phyloP scores from a whole-genome alignment of 2,329 filamentous ascomycete species.

The Colletotrichum orbiculare region DNA sequence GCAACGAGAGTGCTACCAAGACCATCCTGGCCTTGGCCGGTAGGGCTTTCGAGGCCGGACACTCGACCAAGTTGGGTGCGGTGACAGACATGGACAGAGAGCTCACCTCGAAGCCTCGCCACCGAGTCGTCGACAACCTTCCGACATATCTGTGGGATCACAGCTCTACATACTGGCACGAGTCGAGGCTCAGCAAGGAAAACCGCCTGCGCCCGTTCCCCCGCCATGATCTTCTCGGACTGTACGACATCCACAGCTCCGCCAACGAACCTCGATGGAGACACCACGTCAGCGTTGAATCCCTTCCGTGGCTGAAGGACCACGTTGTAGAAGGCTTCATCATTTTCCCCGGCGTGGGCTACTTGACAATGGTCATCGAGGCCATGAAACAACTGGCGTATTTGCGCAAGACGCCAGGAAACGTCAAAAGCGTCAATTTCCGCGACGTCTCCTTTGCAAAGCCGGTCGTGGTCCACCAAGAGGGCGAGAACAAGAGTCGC shows the following conservation, averaged over 20 bases:
- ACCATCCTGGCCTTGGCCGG: constrained; percentile 56
- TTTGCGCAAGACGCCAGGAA: constrained; percentile 26
- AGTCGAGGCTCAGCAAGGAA: constrained; percentile 14
- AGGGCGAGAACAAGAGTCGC: constrained; percentile 7
- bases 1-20: constrained; percentile 60
- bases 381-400: constrained; percentile 42
- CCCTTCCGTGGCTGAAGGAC: constrained; percentile 59
- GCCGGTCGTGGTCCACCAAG: constrained; percentile 18
- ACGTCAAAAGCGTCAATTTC: constrained; percentile 11
- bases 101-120: constrained; percentile 42
- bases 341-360: constrained; percentile 57
- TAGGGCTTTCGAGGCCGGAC: constrained; percentile 55
- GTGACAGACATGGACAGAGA: not conserved
- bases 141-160: constrained; percentile 67
- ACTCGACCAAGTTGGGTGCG: constrained; percentile 24
- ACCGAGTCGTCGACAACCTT: constrained; percentile 49
- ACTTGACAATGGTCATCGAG: constrained; percentile 53
- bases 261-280: constrained; percentile 52
- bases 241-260: constrained; percentile 46
- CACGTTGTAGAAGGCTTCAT: constrained; percentile 59
- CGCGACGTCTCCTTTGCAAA: constrained; percentile 37
- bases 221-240: constrained; percentile 41
- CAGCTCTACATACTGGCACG: constrained; percentile 45
- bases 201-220: constrained; percentile 8
- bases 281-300: constrained; percentile 48